Percentiles rank a stretch among this genome's conserved stretches.
These are phyloP conservation scores for Parastagonospora nodorum DNA, from an alignment of 2,329 filamentous ascomycete genomes.

Conservation along the genomic window DNA sequence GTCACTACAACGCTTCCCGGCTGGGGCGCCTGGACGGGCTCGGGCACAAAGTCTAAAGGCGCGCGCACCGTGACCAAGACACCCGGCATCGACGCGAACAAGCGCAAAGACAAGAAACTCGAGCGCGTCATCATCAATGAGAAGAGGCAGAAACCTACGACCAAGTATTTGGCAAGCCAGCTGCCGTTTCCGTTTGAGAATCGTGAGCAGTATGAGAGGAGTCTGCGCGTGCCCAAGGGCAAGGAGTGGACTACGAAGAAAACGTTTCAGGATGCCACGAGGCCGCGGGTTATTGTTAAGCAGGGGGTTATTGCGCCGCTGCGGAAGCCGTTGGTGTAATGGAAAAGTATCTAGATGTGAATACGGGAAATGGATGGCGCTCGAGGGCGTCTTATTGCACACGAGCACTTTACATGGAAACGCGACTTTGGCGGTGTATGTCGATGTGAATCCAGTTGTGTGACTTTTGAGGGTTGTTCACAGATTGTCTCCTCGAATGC, in stretches of 20 bases:
- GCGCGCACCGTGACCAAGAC: slow-evolving; percentile 66
- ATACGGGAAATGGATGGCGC: neutral
- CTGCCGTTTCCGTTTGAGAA: slow-evolving; percentile 92
- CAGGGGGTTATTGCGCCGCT: slow-evolving; percentile 92
- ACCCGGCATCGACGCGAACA: slow-evolving; percentile 74
- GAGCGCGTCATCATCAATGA: slow-evolving; percentile 90
- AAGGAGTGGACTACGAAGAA: slow-evolving; percentile 97
- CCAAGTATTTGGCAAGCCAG: slow-evolving; percentile 81
- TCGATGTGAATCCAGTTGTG: too few relatives aligned
- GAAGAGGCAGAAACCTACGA: slow-evolving; percentile 88
- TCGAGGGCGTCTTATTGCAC: too few relatives aligned
- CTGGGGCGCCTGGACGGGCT: slow-evolving; percentile 91
- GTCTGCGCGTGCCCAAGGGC: slow-evolving; percentile 82
- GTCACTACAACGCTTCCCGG: slow-evolving; percentile 86
- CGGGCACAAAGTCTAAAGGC: slow-evolving; percentile 68
- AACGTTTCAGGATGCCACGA: slow-evolving; percentile 86
- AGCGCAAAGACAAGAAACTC: slow-evolving; percentile 81
- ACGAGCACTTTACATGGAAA: too few relatives aligned
- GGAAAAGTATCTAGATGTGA: neutral
- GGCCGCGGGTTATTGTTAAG: slow-evolving; percentile 88
- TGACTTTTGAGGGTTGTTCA: too few relatives aligned
- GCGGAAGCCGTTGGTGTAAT: slow-evolving; percentile 70
- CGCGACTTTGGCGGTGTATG: too few relatives aligned
- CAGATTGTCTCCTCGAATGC: too few relatives aligned
- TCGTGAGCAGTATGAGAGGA: slow-evolving; percentile 85